phyloP scores from a whole-genome alignment of 2,329 filamentous ascomycete species.

The Scedosporium dehoogii region DNA sequence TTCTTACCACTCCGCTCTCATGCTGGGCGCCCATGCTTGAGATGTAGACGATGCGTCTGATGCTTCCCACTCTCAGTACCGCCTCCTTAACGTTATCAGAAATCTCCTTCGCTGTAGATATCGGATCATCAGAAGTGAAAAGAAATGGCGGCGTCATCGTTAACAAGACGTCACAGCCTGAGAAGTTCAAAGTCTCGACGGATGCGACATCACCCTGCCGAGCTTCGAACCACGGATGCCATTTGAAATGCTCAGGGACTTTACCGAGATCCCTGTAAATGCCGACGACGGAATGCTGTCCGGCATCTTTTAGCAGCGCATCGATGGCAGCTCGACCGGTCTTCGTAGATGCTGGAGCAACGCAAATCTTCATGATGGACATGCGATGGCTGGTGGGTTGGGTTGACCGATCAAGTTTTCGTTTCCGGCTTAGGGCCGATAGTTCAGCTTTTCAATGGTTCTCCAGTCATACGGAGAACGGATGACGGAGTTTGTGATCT shows the following conservation, averaged over 20 bases:
- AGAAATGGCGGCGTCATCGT: conserved; percentile 19
- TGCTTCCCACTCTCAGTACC: conserved; percentile 9
- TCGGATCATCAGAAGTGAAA: conserved; percentile 14
- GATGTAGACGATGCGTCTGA: conserved; percentile 17
- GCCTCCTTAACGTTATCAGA: conserved; percentile 16
- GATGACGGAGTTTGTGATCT: no score
- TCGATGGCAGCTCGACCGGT: neutral
- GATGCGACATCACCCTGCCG: conserved; percentile 19
- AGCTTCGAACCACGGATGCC: conserved; percentile 18
- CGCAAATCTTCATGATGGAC: neutral
- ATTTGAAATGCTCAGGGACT: conserved; percentile 18
- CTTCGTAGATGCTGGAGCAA: conserved; percentile 2
- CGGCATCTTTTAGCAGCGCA: neutral
- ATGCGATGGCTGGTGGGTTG: no score
- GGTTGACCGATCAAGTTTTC: no score
- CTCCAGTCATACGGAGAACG: no score
- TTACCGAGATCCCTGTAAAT: conserved; percentile 21
- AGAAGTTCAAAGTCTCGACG: conserved; percentile 17
- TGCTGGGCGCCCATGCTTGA: conserved; percentile 21
- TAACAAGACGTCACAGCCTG: conserved; percentile 20
- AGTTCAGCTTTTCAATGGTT: no score
- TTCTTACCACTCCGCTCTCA: conserved; percentile 18
- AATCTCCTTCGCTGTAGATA: conserved; percentile 3
- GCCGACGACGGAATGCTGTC: neutral
- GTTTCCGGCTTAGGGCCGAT: no score